Evolutionary conservation across 805 yeast species (phyloP).

Genomic region (Hanseniaspora guilliermondii): DNA sequence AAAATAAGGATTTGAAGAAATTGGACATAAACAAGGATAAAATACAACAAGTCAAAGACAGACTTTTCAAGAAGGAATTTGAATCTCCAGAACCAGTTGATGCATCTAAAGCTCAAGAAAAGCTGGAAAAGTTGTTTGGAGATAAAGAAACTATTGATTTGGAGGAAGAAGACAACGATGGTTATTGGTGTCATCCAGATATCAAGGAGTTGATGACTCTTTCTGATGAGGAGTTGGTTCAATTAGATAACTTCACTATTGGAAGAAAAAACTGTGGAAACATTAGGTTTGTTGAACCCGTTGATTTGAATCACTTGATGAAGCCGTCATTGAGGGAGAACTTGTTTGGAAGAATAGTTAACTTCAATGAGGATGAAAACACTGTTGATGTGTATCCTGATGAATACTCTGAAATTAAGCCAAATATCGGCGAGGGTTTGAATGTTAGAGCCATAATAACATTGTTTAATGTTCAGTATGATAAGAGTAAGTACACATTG

Average conservation of each 20-base stretch:
- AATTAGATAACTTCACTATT: slow-evolving; percentile 50
- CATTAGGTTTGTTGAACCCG: slow-evolving; percentile 52
- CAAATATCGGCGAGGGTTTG: slow-evolving; percentile 53
- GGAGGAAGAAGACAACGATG: slow-evolving; percentile 21
- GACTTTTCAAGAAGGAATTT: background rate
- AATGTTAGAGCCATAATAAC: slow-evolving; percentile 70
- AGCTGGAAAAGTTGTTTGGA: slow-evolving; percentile 2
- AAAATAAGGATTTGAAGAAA: background rate
- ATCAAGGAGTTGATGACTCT: slow-evolving; percentile 36
- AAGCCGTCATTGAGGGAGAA: slow-evolving; percentile 25
- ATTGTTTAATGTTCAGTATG: slow-evolving; percentile 48
- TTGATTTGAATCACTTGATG: slow-evolving; percentile 49
- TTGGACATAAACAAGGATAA: background rate
- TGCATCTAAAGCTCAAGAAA: background rate
- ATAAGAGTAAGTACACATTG: slow-evolving; percentile 20
- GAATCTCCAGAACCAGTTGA: background rate
- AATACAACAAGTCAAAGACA: background rate
- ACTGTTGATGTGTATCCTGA: slow-evolving; percentile 55
- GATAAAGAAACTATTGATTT: slow-evolving; percentile 1
- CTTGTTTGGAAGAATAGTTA: slow-evolving; percentile 33
- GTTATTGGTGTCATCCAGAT: slow-evolving; percentile 66
- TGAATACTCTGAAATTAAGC: slow-evolving; percentile 31
- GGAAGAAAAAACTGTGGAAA: slow-evolving; percentile 62
- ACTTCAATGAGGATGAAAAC: slow-evolving; percentile 34
- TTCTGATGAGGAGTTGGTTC: slow-evolving; percentile 37